phyloP scores from a whole-genome alignment of 495 filamentous ascomycete species.

The Tuber brumale region DNA sequence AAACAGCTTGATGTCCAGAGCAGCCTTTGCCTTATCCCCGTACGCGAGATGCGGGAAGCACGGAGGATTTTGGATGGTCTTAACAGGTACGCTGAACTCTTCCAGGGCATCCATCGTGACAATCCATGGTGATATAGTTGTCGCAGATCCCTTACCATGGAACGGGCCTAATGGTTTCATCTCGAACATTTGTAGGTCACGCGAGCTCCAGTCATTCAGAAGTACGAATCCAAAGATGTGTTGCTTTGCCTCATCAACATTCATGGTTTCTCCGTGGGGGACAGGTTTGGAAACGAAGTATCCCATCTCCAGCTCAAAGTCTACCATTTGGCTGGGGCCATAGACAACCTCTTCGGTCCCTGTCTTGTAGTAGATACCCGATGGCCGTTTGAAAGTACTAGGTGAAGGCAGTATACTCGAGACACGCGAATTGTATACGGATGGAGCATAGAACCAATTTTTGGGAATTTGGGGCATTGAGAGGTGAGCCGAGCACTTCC shows the following conservation, averaged over 20 bases:
- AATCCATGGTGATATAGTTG: conserved; percentile 77
- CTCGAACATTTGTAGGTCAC: conserved; percentile 85
- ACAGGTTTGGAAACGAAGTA: conserved; percentile 64
- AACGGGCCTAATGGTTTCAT: conserved; percentile 76
- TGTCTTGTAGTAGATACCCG: conserved; percentile 61
- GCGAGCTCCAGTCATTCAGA: conserved; percentile 79
- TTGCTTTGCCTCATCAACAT: conserved; percentile 61
- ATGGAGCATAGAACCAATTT: conserved; percentile 81
- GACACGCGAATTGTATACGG: conserved; percentile 75
- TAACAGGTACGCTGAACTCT: conserved; percentile 49
- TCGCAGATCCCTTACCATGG: conserved; percentile 87
- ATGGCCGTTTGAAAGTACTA: conserved; percentile 66
- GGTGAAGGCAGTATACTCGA: conserved; percentile 70
- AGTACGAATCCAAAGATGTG: conserved; percentile 78
- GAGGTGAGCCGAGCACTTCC: conserved; percentile 54
- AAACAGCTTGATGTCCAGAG: neutral
- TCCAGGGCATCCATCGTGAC: conserved; percentile 80
- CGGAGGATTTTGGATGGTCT: neutral
- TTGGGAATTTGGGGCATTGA: conserved; percentile 69
- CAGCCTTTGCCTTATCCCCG: neutral
- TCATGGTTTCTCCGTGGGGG: conserved; percentile 58
- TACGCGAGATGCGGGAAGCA: neutral
- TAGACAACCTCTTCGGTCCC: conserved; percentile 49
- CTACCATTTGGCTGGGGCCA: conserved; percentile 59
- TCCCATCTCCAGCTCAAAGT: conserved; percentile 81